Evolutionary conservation across 345 rosid genomes (phyloP), one percentile per base, ranked within the genome.

Genomic region (Acer negundo): DNA sequence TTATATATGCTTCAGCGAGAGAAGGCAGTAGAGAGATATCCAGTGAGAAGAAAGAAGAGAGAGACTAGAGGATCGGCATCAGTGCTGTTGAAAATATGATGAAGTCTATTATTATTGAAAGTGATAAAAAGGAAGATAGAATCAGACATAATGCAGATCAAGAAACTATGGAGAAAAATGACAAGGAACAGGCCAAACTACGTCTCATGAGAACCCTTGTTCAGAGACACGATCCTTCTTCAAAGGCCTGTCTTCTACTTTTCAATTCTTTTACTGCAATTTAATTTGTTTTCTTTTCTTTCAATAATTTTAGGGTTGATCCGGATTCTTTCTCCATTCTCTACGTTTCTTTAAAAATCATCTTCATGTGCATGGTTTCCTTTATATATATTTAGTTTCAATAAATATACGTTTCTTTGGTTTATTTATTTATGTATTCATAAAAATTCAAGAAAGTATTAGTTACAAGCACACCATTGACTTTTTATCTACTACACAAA

Each of bases 141-240:
- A 53, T 35, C 6, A 35, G 55, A 13, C 17, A 20, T 49, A 35
- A 42, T 42, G 46, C 46, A 42, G 63, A 40, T n/a, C n/a, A n/a
- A 51, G 63, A 62, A 10, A 28, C 22, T 46, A 11, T 7, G 16
- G 24, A 58, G 26, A 69, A 9, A 47, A 71, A 77, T 38, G 82
- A 69, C 53, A 55, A 59, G 9, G 86, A 84, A 76, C 67, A 69
- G 46, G 64, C 67, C 53, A 78, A 75, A 76, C 8, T 79, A 69
- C 1, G 38, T 69, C 82, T 71, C 11, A 75, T 86, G 87, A 86
- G 84, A 76, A 69, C 38, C 74, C 42, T 75, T 47, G 79, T 82
- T 40, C 79, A 86, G 74, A 80, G 10, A 26, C 79, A 82, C 42
- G 84, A 86, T 72, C 82, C 87, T 11, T 78, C 87, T 75, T 75